Conservation (phyloP, 371 early-diverging fungal species). For the Catenaria anguillulae region DNA sequence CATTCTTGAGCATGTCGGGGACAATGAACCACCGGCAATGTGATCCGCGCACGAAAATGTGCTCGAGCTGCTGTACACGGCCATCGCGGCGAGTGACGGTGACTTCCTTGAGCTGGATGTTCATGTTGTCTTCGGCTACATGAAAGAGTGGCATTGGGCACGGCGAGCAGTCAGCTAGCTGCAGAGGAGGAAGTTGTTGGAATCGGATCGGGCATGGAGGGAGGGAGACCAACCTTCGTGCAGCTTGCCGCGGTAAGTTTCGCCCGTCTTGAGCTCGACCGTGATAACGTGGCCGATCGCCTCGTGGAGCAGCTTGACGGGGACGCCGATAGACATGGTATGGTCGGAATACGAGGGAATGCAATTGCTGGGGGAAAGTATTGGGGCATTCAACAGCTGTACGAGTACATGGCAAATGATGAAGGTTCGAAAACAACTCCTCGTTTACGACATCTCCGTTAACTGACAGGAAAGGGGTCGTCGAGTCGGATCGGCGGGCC, state of each 20-base stretch:
- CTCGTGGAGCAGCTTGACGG: conserved; percentile 94
- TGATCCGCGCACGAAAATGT: conserved; percentile 92
- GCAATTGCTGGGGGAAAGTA: too few species aligned
- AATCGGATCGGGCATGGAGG: too few species aligned
- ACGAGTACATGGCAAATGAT: too few species aligned
- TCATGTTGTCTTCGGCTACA: conserved; percentile 96
- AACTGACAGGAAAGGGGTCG: too few species aligned
- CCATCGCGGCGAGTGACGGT: conserved; percentile 86
- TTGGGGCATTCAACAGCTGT: too few species aligned
- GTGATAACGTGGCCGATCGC: conserved; percentile 90
- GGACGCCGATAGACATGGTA: conserved; percentile 82
- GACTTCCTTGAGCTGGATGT: conserved; percentile 84
- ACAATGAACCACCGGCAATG: conserved; percentile 90
- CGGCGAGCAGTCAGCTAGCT: too few species aligned
- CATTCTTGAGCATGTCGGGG: conserved; percentile 96
- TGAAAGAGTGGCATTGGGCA: too few species aligned
- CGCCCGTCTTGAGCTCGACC: conserved; percentile 84
- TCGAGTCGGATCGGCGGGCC: too few species aligned
- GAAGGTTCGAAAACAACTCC: too few species aligned
- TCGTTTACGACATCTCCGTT: too few species aligned
- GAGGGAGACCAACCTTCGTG: conserved; percentile 45
- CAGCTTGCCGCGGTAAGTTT: conserved; percentile 85
- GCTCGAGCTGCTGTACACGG: conserved; percentile 74
- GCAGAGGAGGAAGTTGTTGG: too few species aligned
- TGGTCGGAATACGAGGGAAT: too few species aligned